Conservation (phyloP, 2,329 filamentous ascomycete genomes). For the Paracorniculantispora psalliotae region DNA sequence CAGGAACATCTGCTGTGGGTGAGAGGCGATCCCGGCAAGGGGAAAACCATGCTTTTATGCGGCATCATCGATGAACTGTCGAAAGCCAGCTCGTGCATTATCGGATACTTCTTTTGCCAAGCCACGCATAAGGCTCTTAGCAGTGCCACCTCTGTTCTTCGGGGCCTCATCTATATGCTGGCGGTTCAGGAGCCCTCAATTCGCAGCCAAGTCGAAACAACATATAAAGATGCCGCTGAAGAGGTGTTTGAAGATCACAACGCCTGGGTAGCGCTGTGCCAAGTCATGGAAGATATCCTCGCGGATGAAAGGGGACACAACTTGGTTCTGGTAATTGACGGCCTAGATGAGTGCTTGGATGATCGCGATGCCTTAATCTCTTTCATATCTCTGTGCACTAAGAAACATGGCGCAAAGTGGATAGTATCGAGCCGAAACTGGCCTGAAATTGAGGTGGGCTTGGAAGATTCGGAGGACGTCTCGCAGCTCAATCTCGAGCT, state of each 20-base stretch:
- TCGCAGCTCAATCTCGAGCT: too few species aligned
- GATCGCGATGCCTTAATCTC: constrained; percentile 34
- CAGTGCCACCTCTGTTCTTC: constrained; percentile 35
- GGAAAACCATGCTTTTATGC: constrained; percentile 40
- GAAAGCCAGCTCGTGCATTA: not conserved
- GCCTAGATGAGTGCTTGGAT: constrained; percentile 42
- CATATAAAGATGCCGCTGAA: constrained; percentile 27
- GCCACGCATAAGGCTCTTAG: constrained; percentile 32
- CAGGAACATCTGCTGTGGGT: constrained; percentile 31
- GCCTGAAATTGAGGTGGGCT: constrained; percentile 29
- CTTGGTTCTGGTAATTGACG: constrained; percentile 37
- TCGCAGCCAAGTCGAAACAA: not conserved
- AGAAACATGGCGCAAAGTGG: too few species aligned
- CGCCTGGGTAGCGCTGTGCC: constrained; percentile 27
- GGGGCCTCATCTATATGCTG: constrained; percentile 39
- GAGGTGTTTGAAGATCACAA: constrained; percentile 33
- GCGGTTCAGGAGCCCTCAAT: constrained; percentile 29
- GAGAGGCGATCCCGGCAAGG: constrained; percentile 35
- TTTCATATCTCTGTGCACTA: too few species aligned
- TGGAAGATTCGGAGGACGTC: constrained; percentile 17
- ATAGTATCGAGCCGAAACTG: constrained; percentile 36
- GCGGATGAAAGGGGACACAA: too few species aligned
- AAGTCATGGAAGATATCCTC: constrained; percentile 29
- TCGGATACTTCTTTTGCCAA: constrained; percentile 40
- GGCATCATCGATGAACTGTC: constrained; percentile 33